Base-by-base conservation (phyloP, 139 green algal genomes). In the Edaphochlamys debaryana region DNA sequence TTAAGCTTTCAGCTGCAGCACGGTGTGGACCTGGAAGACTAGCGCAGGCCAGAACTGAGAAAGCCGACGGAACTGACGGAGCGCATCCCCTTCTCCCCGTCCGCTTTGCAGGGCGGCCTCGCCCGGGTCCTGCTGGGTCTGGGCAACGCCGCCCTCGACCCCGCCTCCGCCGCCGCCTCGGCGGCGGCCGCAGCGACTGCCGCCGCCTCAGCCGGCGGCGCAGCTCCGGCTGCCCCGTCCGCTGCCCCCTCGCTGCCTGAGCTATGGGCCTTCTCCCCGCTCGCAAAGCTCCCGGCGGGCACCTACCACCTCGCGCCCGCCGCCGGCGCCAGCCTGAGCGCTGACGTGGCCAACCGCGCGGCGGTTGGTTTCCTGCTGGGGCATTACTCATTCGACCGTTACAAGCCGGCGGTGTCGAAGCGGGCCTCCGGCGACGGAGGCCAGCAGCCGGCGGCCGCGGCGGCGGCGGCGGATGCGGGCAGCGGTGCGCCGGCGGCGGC, bases 371-470 rank as follows among this genome's bases (percentile, higher is more conserved):
- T 82, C 62, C n/a, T 64, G n/a, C 30, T 82, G 60, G 75, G 75
- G 4, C 75, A 82, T 56, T 92, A 92, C 86, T 76, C 62, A 37
- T 92, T 90, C 52, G 74, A 82, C 27, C 73, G 89, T 2, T 92
- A 92, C 84, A 92, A 92, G 80, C 58, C 58, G n/a, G 70, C 69
- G 67, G 79, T 64, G 36, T 42, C 66, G 25, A 69, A 50, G 58
- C 11, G 15, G 54, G 54, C 54, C 11, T 6, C 54, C 20, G 54
- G 15, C 22, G 54, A 30, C 32, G n/a, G n/a, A n/a, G n/a, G n/a
- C n/a, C n/a, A n/a, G n/a, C n/a, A n/a, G n/a, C n/a, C n/a, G n/a
- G n/a, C n/a, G n/a, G n/a, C n/a, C n/a, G n/a, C 36, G 56, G 54
- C 34, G 20, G 74, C 32, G 22, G 23, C 72, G 27, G 72, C 25